Evolutionary conservation across 106 monocot genomes (phyloP).

Genomic region (Dendrobium nobile): DNA sequence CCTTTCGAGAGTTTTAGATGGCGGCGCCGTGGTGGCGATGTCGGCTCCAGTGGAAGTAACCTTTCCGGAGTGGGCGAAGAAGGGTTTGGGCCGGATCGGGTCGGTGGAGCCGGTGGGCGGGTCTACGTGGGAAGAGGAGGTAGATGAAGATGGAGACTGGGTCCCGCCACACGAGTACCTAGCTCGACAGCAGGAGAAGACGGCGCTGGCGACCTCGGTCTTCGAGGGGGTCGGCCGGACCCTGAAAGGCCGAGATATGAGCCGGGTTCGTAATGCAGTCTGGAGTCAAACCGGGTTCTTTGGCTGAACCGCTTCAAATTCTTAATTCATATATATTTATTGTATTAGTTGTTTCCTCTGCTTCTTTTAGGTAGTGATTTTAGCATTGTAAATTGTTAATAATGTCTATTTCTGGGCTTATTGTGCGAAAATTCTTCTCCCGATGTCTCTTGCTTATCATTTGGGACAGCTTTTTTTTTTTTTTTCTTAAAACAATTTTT

Average conservation of each 20-base stretch:
- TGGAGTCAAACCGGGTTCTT: conserved; percentile 73
- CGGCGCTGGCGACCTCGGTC: conserved; percentile 33
- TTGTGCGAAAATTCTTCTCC: no score
- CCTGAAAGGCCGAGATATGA: conserved; percentile 73
- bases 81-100: conserved; percentile 8
- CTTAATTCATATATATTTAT: not conserved
- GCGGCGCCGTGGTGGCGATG: not conserved
- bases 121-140: not conserved
- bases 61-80: conserved; percentile 34
- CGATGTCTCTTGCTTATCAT: no score
- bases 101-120: conserved; percentile 2
- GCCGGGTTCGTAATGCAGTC: conserved; percentile 66
- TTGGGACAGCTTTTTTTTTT: no score
- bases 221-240: conserved; percentile 68
- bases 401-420: not conserved
- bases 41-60: conserved; percentile 49
- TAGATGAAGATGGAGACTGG: conserved; percentile 25
- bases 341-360: not conserved
- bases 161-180: conserved; percentile 64
- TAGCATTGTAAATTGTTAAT: not conserved
- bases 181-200: conserved; percentile 23
- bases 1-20: conserved; percentile 22
- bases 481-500: no score
- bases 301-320: conserved; percentile 25
- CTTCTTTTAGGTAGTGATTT: not conserved